Evolutionary conservation across 257 asterid genomes (phyloP).

Genomic region (Vinca minor): DNA sequence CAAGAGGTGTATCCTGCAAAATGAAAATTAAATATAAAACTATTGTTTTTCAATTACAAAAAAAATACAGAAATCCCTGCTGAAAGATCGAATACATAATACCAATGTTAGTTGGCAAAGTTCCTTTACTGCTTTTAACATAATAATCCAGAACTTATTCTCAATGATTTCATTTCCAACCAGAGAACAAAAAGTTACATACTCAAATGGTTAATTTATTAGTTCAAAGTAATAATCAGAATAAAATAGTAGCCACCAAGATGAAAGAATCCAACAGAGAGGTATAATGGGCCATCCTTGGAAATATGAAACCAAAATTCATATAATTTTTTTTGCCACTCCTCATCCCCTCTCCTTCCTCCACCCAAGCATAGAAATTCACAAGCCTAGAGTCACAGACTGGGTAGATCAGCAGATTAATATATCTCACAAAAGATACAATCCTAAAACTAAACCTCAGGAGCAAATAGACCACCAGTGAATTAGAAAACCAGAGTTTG

Average conservation of each 20-base stretch:
- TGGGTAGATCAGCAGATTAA: not conserved
- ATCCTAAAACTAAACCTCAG: not conserved
- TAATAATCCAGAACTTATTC: not conserved
- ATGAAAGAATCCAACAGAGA: not conserved
- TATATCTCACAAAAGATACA: not conserved
- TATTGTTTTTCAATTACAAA: too few species aligned
- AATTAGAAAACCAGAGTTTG: not conserved
- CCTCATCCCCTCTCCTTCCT: too few species aligned
- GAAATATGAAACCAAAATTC: too few species aligned
- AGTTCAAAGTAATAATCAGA: not conserved
- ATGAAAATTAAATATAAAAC: conserved; percentile 1
- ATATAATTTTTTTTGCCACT: too few species aligned
- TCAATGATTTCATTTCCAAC: not conserved
- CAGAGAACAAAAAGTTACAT: not conserved
- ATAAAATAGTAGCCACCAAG: not conserved
- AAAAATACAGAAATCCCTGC: too few species aligned
- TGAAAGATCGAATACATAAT: not conserved
- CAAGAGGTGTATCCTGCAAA: conserved; percentile 73
- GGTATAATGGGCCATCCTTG: not conserved
- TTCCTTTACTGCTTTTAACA: not conserved
- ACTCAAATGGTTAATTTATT: not conserved
- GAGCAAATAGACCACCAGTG: not conserved
- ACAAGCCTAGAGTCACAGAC: too few species aligned
- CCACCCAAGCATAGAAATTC: too few species aligned
- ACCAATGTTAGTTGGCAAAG: not conserved